Conservation (phyloP, 176 grass and related monocot species). For the Carex pumila region DNA sequence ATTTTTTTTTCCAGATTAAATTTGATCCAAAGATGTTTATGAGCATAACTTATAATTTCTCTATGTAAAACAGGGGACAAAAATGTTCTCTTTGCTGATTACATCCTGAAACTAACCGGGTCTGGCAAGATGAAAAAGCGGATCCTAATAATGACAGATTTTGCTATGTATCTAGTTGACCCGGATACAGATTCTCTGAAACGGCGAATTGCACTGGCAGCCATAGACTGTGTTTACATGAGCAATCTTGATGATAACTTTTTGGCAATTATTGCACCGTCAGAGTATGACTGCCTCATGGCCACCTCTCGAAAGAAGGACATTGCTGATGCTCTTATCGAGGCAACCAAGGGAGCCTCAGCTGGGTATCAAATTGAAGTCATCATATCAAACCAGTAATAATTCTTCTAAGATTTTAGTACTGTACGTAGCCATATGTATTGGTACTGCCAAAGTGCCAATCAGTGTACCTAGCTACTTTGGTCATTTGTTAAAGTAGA, state of each 20-base stretch:
- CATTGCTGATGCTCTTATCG: conserved; percentile 58
- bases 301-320: conserved; percentile 84
- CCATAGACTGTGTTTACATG: conserved; percentile 69
- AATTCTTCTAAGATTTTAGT: neutral
- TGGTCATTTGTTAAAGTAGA: neutral
- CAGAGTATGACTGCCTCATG: conserved; percentile 85
- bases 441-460: neutral
- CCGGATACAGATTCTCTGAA: conserved; percentile 81
- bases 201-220: conserved; percentile 83
- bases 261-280: conserved; percentile 72
- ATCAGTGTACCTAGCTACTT: neutral
- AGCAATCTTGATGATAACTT: conserved; percentile 78
- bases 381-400: conserved; percentile 72
- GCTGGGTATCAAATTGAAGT: conserved; percentile 83
- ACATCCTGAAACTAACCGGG: conserved; percentile 64
- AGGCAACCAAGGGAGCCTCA: conserved; percentile 60
- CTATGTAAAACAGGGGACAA: conserved; percentile 61
- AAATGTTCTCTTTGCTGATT: conserved; percentile 86
- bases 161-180: conserved; percentile 86
- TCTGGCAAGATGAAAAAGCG: conserved; percentile 90
- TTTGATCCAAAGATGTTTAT: neutral
- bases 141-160: conserved; percentile 80
- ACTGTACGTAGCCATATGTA: neutral
- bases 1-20: neutral
- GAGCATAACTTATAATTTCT: neutral